Evolutionary conservation across 108 stramenopile species (phyloP).

Genomic region (Pseudonitzschia multiseries): DNA sequence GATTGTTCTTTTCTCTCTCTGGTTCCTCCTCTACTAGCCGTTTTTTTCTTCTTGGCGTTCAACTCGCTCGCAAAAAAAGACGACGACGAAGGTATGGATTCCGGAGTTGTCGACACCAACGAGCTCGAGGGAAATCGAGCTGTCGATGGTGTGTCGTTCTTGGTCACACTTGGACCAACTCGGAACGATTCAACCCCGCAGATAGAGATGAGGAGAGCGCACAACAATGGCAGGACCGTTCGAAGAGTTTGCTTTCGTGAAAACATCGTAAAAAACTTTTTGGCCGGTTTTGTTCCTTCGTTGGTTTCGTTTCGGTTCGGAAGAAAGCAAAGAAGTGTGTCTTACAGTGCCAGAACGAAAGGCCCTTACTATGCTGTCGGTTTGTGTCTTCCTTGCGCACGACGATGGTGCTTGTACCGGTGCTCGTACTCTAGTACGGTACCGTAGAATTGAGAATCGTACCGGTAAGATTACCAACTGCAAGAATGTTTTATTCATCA

Average conservation of each 20-base stretch:
- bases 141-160: neutral
- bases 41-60: conserved; percentile 12
- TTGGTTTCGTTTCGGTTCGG: too few species aligned
- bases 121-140: neutral
- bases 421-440: too few species aligned
- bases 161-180: neutral
- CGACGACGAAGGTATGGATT: neutral
- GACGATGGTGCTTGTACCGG: too few species aligned
- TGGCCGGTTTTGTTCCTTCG: neutral
- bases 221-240: neutral
- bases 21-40: conserved; percentile 1
- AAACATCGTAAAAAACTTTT: neutral
- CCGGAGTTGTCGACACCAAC: neutral
- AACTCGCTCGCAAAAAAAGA: neutral
- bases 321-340: too few species aligned
- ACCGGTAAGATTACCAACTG: too few species aligned
- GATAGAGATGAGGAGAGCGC: neutral
- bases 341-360: too few species aligned
- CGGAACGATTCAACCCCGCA: conserved; percentile 1
- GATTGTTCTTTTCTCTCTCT: conserved; percentile 3
- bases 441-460: too few species aligned
- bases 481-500: too few species aligned
- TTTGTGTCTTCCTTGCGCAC: too few species aligned
- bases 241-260: neutral
- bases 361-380: too few species aligned